Conservation (phyloP, 345 rosid genomes). For the Salix udensis region DNA sequence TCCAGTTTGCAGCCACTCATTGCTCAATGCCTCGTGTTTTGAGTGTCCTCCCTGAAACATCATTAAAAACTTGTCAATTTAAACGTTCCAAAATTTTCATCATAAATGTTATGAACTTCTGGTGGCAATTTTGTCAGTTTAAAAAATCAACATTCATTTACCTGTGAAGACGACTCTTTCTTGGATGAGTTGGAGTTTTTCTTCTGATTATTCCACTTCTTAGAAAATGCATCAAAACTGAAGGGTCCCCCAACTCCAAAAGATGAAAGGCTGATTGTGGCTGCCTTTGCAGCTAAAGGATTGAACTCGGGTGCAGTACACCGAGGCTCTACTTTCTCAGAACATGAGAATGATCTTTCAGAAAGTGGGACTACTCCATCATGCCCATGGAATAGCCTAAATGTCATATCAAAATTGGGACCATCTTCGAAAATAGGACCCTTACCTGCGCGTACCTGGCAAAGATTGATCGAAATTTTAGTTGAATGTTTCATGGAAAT, state of each 20-base stretch:
- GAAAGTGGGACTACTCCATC: constrained; percentile 97
- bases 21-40: constrained; percentile 65
- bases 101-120: neutral
- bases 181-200: constrained; percentile 56
- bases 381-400: constrained; percentile 86
- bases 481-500: neutral
- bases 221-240: constrained; percentile 73
- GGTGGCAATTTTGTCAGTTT: neutral
- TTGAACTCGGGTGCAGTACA: constrained; percentile 50
- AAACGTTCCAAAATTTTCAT: neutral
- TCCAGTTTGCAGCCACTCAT: constrained; percentile 85
- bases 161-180: constrained; percentile 66
- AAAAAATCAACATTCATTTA: constrained; percentile 19
- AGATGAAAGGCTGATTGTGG: constrained; percentile 90
- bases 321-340: constrained; percentile 35
- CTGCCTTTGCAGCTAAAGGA: constrained; percentile 96
- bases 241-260: constrained; percentile 85
- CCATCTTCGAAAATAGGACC: constrained; percentile 99
- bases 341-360: constrained; percentile 30
- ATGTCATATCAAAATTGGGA: constrained; percentile 86
- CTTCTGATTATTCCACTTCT: constrained; percentile 55
- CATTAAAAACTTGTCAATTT: constrained; percentile 15
- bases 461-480: neutral
- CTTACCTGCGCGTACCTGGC: constrained; percentile 53
- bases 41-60: constrained; percentile 54